These are phyloP conservation scores for Tricholomella constricta DNA, from an alignment of 768 basidiomycete species.

Conservation along the genomic window DNA sequence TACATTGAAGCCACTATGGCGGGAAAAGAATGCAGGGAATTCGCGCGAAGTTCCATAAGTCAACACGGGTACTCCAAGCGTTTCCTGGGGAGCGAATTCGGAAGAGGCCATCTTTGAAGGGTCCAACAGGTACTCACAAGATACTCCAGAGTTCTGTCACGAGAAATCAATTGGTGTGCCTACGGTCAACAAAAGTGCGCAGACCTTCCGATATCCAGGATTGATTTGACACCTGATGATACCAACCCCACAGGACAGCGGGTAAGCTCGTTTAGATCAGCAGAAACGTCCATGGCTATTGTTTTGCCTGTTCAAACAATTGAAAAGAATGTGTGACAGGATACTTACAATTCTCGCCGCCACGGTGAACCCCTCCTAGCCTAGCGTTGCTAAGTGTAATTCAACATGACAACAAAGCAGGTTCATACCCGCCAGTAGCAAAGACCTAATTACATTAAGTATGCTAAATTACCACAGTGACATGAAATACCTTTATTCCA, in stretches of 20 bases:
- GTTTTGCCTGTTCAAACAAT: neutral
- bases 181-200: slow-evolving; percentile 10
- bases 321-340: neutral
- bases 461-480: slow-evolving; percentile 22
- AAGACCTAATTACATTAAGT: slow-evolving; percentile 61
- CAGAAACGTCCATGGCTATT: slow-evolving; percentile 91
- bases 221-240: slow-evolving; percentile 93
- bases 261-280: slow-evolving; percentile 87
- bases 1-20: slow-evolving; percentile 77
- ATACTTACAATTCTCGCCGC: slow-evolving; percentile 40
- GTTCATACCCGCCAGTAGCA: slow-evolving; percentile 84
- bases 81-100: slow-evolving; percentile 61
- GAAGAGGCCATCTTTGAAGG: neutral
- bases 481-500: slow-evolving; percentile 71
- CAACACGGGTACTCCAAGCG: slow-evolving; percentile 89
- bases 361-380: slow-evolving; percentile 82
- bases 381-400: slow-evolving; percentile 30
- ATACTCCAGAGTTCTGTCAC: slow-evolving; percentile 74
- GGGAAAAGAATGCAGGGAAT: slow-evolving; percentile 95
- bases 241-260: slow-evolving; percentile 90
- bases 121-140: slow-evolving; percentile 46
- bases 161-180: neutral
- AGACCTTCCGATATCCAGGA: slow-evolving; percentile 87
- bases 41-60: slow-evolving; percentile 74
- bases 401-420: neutral